These are phyloP conservation scores for Takakia lepidozioides DNA, from an alignment of 225 moss, liverwort and hornwort genomes.

Conservation along the genomic window DNA sequence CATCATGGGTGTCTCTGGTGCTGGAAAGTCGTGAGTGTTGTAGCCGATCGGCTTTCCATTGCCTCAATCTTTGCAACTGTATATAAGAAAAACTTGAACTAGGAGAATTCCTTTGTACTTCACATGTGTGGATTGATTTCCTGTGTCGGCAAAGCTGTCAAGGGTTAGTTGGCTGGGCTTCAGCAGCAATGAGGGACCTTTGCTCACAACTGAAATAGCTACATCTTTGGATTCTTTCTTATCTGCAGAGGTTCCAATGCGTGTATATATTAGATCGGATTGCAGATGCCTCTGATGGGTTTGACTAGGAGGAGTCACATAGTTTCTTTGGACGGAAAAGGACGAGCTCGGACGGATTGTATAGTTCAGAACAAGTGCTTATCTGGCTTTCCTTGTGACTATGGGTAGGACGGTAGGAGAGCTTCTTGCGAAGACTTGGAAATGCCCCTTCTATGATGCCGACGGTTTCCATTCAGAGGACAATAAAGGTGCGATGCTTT, in stretches of 20 bases:
- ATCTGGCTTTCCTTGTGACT: not conserved
- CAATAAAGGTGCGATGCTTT: slow-evolving; percentile 88
- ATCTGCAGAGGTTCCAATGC: no score
- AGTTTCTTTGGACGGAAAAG: not conserved
- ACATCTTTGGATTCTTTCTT: no score
- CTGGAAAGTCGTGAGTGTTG: slow-evolving; percentile 50
- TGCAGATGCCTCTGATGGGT: no score
- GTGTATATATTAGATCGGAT: no score
- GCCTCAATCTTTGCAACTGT: not conserved
- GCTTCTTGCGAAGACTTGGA: slow-evolving; percentile 40
- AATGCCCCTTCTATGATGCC: slow-evolving; percentile 64
- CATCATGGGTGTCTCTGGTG: slow-evolving; percentile 47
- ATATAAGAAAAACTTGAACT: not conserved
- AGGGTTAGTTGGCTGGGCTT: no score
- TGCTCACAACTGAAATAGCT: no score
- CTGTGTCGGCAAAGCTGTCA: no score
- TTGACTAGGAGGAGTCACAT: no score
- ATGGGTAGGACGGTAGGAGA: slow-evolving; percentile 63
- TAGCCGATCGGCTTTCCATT: not conserved
- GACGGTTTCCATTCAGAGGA: slow-evolving; percentile 69
- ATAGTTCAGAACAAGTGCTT: not conserved
- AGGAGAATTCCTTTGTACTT: not conserved
- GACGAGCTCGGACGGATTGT: not conserved
- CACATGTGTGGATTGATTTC: no score
- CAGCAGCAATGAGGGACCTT: no score